These are phyloP conservation scores for Populus euphratica DNA, from an alignment of 345 rosid genomes.

Conservation along the genomic window DNA sequence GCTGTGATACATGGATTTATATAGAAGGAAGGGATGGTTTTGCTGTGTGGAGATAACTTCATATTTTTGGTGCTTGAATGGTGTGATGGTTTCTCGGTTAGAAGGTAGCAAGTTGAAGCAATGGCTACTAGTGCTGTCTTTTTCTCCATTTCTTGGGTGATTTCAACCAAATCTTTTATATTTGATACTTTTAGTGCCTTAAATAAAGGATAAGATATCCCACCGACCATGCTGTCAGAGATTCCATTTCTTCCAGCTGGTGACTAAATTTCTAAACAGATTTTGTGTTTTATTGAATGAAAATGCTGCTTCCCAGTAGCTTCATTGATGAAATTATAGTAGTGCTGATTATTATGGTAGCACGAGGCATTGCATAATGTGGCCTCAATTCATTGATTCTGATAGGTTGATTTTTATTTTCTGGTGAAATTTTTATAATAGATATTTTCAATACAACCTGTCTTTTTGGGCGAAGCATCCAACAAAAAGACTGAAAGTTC, in stretches of 20 bases:
- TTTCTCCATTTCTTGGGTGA: neutral
- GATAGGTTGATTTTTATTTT: slow-evolving; percentile 20
- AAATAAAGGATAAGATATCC: neutral
- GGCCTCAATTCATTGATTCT: slow-evolving; percentile 8
- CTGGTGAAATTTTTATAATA: slow-evolving; percentile 34
- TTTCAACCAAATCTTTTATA: neutral
- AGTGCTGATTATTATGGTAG: neutral
- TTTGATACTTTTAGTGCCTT: neutral
- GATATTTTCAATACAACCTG: slow-evolving; percentile 56
- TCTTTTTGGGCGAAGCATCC: slow-evolving; percentile 59
- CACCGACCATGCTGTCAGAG: neutral
- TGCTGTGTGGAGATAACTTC: neutral
- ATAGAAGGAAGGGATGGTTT: neutral
- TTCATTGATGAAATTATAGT: neutral
- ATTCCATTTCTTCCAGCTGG: neutral
- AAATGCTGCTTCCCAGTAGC: slow-evolving; percentile 4
- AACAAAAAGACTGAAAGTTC: slow-evolving; percentile 52
- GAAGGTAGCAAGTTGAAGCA: neutral
- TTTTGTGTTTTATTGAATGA: neutral
- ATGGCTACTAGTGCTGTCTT: neutral
- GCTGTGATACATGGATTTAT: neutral
- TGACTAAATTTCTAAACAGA: neutral
- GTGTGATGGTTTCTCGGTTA: neutral
- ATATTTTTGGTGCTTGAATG: neutral
- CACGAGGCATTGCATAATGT: slow-evolving; percentile 10